Base-by-base conservation (phyloP, 148 eudicot species). In the Amaranthus palmeri region DNA sequence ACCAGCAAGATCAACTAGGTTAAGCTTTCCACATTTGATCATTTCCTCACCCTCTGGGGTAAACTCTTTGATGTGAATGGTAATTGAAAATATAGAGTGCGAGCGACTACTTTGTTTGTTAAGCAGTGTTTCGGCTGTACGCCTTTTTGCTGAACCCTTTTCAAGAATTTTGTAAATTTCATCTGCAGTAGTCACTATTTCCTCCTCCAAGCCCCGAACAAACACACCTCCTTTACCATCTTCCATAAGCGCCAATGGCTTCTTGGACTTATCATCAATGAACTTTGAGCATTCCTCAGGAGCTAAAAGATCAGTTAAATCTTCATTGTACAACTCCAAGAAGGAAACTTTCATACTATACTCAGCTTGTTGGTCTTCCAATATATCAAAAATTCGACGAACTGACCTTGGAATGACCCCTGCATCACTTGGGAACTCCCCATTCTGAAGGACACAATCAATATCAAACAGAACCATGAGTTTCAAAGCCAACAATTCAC, bases 381-480 rank as follows among this genome's bases (percentile, higher is more conserved):
- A 79, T 75, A 90, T 92, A 72, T 87, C 82, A 79, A 96, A 96
- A 73, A 92, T 96, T 58, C 88, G 88, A 57, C 82, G 77, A 72
- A 96, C 99, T 74, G 99, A 91, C 83, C 99, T 83, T n/a, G 97
- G 99, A 69, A 96, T 96, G 66, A 96, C 99, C 59, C 99, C 99
- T 15, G 96, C 99, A 83, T 96, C 97, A 78, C 75, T 86, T 1
- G 99, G 96, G 62, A 86, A 90, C 58, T 96, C 99, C 57, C 99
- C 97, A 81, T 90, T 96, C 99, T 92, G 76, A 74, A 80, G 50
- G 67, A 73, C 71, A 68, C 51, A 4, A 70, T 49, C 49, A 60
- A 74, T 17, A 43, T 17, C 17, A 72, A 25, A 53, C 60, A 40
- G 12, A 52, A 65, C 70, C 0, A 56, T 17, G 47, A n/a, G 64